These are phyloP conservation scores for Eutrema salsugineum DNA, from an alignment of 441 rosid genomes.

Conservation along the genomic window DNA sequence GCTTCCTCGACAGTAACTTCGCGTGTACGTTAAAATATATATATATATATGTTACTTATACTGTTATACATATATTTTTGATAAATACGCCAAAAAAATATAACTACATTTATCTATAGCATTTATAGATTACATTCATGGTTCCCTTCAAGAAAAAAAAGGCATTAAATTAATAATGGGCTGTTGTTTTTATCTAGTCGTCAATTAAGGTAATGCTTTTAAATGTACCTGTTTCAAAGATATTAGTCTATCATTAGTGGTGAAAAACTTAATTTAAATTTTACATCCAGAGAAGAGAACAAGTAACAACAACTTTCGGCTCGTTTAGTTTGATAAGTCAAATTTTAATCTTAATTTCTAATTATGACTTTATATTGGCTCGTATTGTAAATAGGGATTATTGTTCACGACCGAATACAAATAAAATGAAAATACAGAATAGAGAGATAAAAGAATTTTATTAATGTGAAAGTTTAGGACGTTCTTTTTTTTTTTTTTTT, in stretches of 20 bases:
- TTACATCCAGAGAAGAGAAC: background rate
- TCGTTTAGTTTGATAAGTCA: background rate
- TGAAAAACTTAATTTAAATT: too few relatives aligned
- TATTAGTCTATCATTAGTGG: too few relatives aligned
- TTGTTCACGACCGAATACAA: background rate
- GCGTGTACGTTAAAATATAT: slow-evolving; percentile 16
- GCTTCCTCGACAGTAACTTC: slow-evolving; percentile 18
- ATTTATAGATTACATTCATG: background rate
- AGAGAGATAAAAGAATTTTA: background rate
- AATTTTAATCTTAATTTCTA: background rate
- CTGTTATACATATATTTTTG: too few relatives aligned
- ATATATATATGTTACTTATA: too few relatives aligned
- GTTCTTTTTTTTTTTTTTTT: too few relatives aligned
- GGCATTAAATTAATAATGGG: too few relatives aligned
- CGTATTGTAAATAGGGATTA: background rate
- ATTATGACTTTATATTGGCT: background rate
- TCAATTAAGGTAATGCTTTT: background rate
- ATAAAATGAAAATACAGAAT: background rate
- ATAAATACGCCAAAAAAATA: too few relatives aligned
- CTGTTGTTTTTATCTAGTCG: background rate
- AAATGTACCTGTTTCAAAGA: background rate
- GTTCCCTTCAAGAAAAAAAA: background rate
- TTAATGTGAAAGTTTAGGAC: too few relatives aligned
- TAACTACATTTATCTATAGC: background rate
- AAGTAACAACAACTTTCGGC: background rate